A percentile compares a stretch with the other conserved stretches of the same genome.
Conservation (phyloP, 2,329 filamentous ascomycete species). For the Sclerotinia sclerotiorum region DNA sequence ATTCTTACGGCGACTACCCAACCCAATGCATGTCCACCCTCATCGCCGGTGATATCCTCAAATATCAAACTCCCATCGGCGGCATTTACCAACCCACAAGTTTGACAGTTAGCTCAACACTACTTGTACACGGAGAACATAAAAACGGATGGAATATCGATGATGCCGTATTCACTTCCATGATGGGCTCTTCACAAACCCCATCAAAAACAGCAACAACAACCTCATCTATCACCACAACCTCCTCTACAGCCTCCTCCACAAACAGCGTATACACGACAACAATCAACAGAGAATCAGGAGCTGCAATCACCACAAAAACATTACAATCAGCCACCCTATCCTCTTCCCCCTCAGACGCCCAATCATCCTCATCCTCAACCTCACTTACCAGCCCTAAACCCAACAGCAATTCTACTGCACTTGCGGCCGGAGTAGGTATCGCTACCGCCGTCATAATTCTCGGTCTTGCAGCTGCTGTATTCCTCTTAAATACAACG, state of each 20-base stretch:
- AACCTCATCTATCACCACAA: too few relatives aligned
- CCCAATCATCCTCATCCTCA: background rate
- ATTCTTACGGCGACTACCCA: slow-evolving; percentile 3
- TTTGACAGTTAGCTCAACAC: slow-evolving; percentile 1
- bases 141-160: slow-evolving; percentile 22
- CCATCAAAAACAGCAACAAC: too few relatives aligned
- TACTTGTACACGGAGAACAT: slow-evolving; percentile 16
- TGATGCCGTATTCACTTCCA: slow-evolving; percentile 8
- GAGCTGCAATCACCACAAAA: background rate
- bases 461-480: background rate
- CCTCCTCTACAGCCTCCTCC: background rate
- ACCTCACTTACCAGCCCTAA: background rate
- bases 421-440: background rate
- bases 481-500: slow-evolving; percentile 2
- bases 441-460: background rate
- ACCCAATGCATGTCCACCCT: slow-evolving; percentile 19
- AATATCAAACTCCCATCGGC: slow-evolving; percentile 14
- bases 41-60: slow-evolving; percentile 8
- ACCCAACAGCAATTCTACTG: background rate
- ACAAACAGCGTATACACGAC: background rate
- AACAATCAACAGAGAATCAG: background rate
- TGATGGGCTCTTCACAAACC: background rate
- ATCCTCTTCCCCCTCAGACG: background rate
- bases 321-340: background rate
- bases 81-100: slow-evolving; percentile 19